phyloP scores from a whole-genome alignment of 345 rosid species.

The Populus ilicifolia region DNA sequence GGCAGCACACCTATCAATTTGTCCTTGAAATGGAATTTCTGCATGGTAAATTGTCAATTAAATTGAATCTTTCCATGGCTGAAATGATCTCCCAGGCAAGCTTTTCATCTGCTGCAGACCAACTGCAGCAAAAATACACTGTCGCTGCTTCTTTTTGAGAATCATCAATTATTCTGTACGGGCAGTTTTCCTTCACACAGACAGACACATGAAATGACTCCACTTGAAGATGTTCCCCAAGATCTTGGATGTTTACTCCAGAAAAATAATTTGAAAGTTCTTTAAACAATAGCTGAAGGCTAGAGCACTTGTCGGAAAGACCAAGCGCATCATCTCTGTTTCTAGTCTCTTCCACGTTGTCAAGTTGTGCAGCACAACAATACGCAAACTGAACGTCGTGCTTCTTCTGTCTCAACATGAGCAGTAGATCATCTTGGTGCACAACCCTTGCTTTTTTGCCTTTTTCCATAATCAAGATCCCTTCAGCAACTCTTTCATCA shows the following conservation, averaged over 20 bases:
- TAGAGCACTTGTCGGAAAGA: constrained; percentile 12
- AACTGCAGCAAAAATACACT: constrained; percentile 63
- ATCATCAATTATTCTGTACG: constrained; percentile 30
- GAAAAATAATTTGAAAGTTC: constrained; percentile 36
- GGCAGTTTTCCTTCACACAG: constrained; percentile 57
- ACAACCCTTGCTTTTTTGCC: constrained; percentile 55
- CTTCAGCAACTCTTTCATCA: constrained; percentile 63
- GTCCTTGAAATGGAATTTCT: background rate
- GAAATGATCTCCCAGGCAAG: constrained; percentile 71
- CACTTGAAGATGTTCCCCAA: constrained; percentile 46
- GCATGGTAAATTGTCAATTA: background rate
- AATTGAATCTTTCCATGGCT: constrained; percentile 20
- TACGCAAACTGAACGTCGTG: constrained; percentile 48
- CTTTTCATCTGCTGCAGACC: constrained; percentile 64
- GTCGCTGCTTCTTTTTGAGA: constrained; percentile 10
- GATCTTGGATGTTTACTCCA: constrained; percentile 37
- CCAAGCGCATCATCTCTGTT: constrained; percentile 4
- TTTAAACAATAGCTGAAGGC: constrained; percentile 35
- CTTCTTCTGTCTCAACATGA: constrained; percentile 41
- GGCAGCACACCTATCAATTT: background rate
- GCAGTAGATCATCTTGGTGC: constrained; percentile 70
- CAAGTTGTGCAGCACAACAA: constrained; percentile 48
- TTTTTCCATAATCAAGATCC: constrained; percentile 52
- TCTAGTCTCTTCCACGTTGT: constrained; percentile 10
- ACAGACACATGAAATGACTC: constrained; percentile 47